Base-by-base conservation (phyloP, 805 yeast species). In the Wickerhamomyces chaumierensis region DNA sequence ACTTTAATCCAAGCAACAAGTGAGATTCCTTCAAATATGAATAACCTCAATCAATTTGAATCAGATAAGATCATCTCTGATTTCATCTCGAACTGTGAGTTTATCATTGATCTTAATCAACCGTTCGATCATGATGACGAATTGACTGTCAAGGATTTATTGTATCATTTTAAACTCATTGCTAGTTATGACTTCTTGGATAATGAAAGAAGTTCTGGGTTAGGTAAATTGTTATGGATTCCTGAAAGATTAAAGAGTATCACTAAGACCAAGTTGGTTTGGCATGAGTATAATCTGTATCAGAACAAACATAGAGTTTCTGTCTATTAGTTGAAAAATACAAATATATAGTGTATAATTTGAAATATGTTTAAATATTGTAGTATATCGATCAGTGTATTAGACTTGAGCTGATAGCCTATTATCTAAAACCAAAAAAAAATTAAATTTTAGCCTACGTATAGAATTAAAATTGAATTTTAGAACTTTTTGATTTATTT, bases 21-120 rank as follows among this genome's bases (percentile, higher is more conserved):
- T 18, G 43, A 48, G 1, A 49, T 68, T 1, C 92, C 94, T 1
- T 36, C 46, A 1, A 73, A 78, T 4, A 82, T 85, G 86, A 88
- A 90, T 53, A 79, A 86, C 49, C 61, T 65, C 48, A 88, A 90
- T 53, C 42, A 59, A 34, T 86, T 75, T 50, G 87, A 83, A 36
- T 58, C 63, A 2, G 71, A 70, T 11, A 78, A 80, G 46, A 59
- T 84, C 3, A 57, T 66, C 9, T 7, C 18, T 9, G 55, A 62
- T 2, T 57, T 75, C 25, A 60, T 57, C 0, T 5, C 17, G 4
- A 46, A 60, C 7, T 88, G 97, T 60, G 78, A 81, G 44, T 87
- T 70, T 49, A 72, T 73, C 40, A 61, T 88, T 33, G 96, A 88
- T 57, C 68, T 79, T 33, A 58, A 67, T 35, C 63, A 66, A 40